Conservation (phyloP, 2,329 filamentous ascomycete species). For the Fusarium luffae region DNA sequence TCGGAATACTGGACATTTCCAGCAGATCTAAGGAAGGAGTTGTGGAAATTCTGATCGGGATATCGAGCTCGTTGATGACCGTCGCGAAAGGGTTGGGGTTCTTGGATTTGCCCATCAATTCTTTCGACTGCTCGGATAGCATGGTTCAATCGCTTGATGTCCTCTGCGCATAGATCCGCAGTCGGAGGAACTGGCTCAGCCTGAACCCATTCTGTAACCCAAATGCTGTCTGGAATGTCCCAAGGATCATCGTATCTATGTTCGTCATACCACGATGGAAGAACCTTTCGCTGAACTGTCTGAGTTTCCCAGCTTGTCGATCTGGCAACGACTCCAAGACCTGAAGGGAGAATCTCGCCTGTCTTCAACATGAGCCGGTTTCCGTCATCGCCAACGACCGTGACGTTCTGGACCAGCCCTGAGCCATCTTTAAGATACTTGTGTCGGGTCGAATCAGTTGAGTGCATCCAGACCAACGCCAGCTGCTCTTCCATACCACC, state of each 20-base stretch:
- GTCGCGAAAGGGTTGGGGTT: background rate
- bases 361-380: background rate
- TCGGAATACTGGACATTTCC: background rate
- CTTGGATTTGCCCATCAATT: background rate
- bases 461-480: background rate
- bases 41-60: background rate
- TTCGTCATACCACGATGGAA: background rate
- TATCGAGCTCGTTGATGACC: background rate
- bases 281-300: background rate
- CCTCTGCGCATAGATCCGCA: background rate
- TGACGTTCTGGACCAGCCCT: background rate
- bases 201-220: background rate
- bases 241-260: background rate
- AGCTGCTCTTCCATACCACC: background rate
- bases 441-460: background rate
- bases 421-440: background rate
- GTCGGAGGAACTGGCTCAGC: background rate
- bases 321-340: background rate
- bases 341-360: background rate
- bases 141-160: background rate
- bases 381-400: accelerated
- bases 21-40: accelerated
- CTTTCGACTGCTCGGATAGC: background rate
- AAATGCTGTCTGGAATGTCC: background rate
- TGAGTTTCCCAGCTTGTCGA: background rate